These are phyloP conservation scores for Nemania abortiva DNA, from an alignment of 2,329 filamentous ascomycete genomes.

Conservation along the genomic window DNA sequence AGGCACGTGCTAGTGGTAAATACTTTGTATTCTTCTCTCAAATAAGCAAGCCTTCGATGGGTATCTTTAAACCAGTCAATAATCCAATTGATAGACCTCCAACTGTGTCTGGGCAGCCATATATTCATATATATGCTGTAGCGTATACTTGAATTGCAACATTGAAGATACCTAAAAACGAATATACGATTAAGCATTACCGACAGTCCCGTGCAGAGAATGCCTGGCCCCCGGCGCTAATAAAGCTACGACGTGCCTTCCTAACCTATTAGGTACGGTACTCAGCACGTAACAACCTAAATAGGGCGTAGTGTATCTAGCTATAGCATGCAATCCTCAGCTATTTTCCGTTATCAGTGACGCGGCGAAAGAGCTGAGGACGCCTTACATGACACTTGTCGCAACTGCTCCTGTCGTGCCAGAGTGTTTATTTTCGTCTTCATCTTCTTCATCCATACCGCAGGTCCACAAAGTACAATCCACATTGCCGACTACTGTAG, in stretches of 20 bases:
- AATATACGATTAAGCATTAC: slow-evolving; percentile 1
- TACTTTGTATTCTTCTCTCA: no score
- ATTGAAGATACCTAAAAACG: no score
- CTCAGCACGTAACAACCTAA: background rate
- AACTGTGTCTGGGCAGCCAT: no score
- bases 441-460: slow-evolving; percentile 1
- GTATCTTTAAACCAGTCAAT: no score
- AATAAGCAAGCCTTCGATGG: no score
- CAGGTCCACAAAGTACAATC: background rate
- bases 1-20: no score
- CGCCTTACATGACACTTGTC: slow-evolving; percentile 20
- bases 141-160: no score
- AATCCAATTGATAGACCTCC: no score
- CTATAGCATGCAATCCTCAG: slow-evolving; percentile 5
- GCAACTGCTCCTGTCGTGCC: slow-evolving; percentile 27
- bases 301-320: background rate
- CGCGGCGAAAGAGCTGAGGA: slow-evolving; percentile 31
- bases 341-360: slow-evolving; percentile 31
- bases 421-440: slow-evolving; percentile 3
- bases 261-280: no score
- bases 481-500: background rate
- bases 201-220: slow-evolving; percentile 3
- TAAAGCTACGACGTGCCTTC: background rate
- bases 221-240: slow-evolving; percentile 2
- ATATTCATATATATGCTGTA: no score